These are phyloP conservation scores for Gentiana macrophylla DNA, from an alignment of 257 asterid genomes.

Conservation along the genomic window DNA sequence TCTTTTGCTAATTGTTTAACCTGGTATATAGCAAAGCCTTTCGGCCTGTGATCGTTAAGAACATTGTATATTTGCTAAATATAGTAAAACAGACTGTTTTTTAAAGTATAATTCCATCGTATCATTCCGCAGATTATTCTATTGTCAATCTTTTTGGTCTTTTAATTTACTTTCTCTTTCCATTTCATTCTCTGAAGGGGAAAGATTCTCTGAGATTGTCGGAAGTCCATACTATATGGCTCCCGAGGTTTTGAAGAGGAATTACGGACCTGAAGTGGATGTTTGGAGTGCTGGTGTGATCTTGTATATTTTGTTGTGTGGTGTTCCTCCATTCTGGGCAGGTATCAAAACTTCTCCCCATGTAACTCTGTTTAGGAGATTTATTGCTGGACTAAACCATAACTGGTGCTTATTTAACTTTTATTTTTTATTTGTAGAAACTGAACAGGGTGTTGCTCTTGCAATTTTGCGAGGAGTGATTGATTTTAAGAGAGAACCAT, in stretches of 20 bases:
- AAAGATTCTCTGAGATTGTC: slow-evolving; percentile 75
- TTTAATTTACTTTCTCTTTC: background rate
- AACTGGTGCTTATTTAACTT: background rate
- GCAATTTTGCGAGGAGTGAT: slow-evolving; percentile 77
- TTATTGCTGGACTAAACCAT: slow-evolving; percentile 4
- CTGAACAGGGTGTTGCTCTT: slow-evolving; percentile 91
- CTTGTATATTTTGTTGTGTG: slow-evolving; percentile 84
- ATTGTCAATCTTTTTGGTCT: too few species aligned
- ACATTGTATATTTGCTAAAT: too few species aligned
- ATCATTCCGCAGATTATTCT: too few species aligned
- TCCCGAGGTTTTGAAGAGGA: slow-evolving; percentile 82
- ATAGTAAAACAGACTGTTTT: too few species aligned
- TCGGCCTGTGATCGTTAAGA: too few species aligned
- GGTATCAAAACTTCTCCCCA: slow-evolving; percentile 28
- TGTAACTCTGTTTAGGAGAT: background rate
- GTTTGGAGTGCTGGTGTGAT: slow-evolving; percentile 95
- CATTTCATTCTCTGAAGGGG: slow-evolving; percentile 27
- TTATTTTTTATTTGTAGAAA: slow-evolving; percentile 37
- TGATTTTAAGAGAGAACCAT: slow-evolving; percentile 89
- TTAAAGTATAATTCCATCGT: too few species aligned
- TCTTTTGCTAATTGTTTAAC: too few species aligned
- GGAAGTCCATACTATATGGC: slow-evolving; percentile 98
- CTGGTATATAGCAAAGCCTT: too few species aligned
- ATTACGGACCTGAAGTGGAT: slow-evolving; percentile 86
- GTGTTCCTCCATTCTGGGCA: slow-evolving; percentile 98